Evolutionary conservation across 768 basidiomycete genomes (phyloP).

Genomic region (Daedaleopsis nitida): DNA sequence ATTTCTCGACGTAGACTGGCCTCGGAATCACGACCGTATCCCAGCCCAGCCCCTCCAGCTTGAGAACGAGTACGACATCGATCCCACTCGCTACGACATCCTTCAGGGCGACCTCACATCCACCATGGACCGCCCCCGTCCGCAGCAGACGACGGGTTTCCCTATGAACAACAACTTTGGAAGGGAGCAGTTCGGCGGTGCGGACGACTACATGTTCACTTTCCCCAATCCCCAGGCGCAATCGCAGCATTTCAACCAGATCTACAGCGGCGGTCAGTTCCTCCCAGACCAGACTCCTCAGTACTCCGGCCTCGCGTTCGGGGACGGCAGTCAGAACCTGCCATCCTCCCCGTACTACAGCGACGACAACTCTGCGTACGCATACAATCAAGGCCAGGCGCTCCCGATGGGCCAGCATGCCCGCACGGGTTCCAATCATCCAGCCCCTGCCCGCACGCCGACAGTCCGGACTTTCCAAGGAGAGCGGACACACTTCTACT

Average conservation of each 20-base stretch:
- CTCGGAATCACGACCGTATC: slow-evolving; percentile 2
- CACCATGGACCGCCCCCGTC: slow-evolving; percentile 3
- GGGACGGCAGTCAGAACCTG: slow-evolving; percentile 9
- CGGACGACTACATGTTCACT: slow-evolving; percentile 3
- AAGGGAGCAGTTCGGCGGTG: slow-evolving; percentile 7
- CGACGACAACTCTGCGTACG: slow-evolving; percentile 10
- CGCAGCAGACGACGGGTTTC: slow-evolving; percentile 4
- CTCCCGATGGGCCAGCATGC: slow-evolving; percentile 6
- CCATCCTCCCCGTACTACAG: slow-evolving; percentile 17
- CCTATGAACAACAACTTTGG: background rate
- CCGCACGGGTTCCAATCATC: slow-evolving; percentile 2
- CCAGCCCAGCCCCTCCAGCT: slow-evolving; percentile 18
- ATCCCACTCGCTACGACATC: slow-evolving; percentile 22
- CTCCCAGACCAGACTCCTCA: background rate
- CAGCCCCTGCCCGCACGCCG: slow-evolving; percentile 9
- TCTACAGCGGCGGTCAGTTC: background rate
- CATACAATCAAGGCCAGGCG: slow-evolving; percentile 5
- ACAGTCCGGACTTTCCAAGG: slow-evolving; percentile 18
- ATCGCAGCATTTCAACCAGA: background rate
- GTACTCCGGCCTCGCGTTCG: slow-evolving; percentile 3
- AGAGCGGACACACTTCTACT: slow-evolving; percentile 7
- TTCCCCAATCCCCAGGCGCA: slow-evolving; percentile 5
- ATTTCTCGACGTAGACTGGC: slow-evolving; percentile 20
- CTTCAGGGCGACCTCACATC: slow-evolving; percentile 15
- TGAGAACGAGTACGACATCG: slow-evolving; percentile 27